A percentile compares a stretch with the other conserved stretches of the same genome.
These are phyloP conservation scores for Aspergillus sp. DNA, from an alignment of 2,329 filamentous ascomycete genomes.

Conservation along the genomic window DNA sequence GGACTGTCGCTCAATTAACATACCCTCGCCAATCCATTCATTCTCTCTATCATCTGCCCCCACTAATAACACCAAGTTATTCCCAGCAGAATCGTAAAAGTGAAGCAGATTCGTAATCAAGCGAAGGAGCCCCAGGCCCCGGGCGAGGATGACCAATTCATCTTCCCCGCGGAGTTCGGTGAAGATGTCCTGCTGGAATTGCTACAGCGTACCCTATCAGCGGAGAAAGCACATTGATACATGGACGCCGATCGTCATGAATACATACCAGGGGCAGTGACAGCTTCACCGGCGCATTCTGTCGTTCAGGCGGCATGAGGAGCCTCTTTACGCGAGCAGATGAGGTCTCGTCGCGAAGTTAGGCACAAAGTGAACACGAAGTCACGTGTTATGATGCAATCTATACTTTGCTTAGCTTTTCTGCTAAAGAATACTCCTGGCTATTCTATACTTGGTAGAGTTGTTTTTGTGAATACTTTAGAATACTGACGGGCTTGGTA, in stretches of 20 bases:
- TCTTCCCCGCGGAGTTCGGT: slow-evolving; percentile 86
- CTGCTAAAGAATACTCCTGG: no score
- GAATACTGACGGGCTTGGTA: not conserved
- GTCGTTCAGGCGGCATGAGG: slow-evolving; percentile 44
- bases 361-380: slow-evolving; percentile 14
- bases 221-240: not conserved
- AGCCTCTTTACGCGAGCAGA: slow-evolving; percentile 25
- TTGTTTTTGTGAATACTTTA: not conserved
- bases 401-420: not conserved
- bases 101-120: slow-evolving; percentile 95
- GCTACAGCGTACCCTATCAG: slow-evolving; percentile 38
- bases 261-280: slow-evolving; percentile 58
- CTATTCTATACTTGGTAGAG: no score
- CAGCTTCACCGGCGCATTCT: slow-evolving; percentile 58
- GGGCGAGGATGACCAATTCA: slow-evolving; percentile 88
- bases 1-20: not conserved
- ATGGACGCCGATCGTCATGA: not conserved
- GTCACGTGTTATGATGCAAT: slow-evolving; percentile 27
- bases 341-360: slow-evolving; percentile 14
- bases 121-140: slow-evolving; percentile 86
- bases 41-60: slow-evolving; percentile 92
- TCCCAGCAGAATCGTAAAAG: slow-evolving; percentile 92
- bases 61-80: slow-evolving; percentile 85
- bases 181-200: slow-evolving; percentile 96
- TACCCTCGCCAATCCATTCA: slow-evolving; percentile 86